These are phyloP conservation scores for Botrytis squamosa DNA, from an alignment of 2,329 filamentous ascomycete species.

Conservation along the genomic window DNA sequence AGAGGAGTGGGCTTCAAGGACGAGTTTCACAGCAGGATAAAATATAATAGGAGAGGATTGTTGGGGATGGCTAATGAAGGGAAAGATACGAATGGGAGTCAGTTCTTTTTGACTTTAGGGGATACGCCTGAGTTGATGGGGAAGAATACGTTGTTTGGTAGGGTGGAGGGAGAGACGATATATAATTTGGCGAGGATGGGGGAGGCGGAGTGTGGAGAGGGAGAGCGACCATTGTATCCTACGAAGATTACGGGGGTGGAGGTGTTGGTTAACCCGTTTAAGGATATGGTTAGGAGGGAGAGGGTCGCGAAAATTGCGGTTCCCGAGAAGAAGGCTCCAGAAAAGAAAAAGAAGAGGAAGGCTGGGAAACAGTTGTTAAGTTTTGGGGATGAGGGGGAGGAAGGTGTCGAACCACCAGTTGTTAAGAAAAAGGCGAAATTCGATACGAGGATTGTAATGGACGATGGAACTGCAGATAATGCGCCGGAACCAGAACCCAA, in stretches of 20 bases:
- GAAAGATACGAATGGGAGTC: constrained; percentile 80
- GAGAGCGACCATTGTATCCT: constrained; percentile 83
- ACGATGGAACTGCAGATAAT: constrained; percentile 46
- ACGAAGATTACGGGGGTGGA: constrained; percentile 73
- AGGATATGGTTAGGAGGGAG: constrained; percentile 72
- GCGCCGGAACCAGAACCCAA: constrained; percentile 38
- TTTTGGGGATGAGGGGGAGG: constrained; percentile 66
- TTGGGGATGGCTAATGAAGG: constrained; percentile 96
- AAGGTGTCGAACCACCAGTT: constrained; percentile 53
- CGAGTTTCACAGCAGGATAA: constrained; percentile 88
- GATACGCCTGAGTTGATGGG: constrained; percentile 81
- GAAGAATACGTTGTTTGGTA: constrained; percentile 90
- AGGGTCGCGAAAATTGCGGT: constrained; percentile 53
- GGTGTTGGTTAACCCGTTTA: constrained; percentile 78
- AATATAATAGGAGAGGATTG: constrained; percentile 87
- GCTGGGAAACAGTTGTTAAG: constrained; percentile 74
- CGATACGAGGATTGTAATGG: constrained; percentile 70
- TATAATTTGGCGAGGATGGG: constrained; percentile 95
- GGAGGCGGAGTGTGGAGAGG: constrained; percentile 78
- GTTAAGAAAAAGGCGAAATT: constrained; percentile 75
- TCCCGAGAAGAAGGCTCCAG: constrained; percentile 46
- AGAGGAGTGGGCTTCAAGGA: constrained; percentile 67
- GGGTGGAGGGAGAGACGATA: constrained; percentile 89
- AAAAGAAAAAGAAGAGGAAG: constrained; percentile 67
- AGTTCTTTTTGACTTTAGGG: constrained; percentile 94